Base-by-base conservation (phyloP, 2,329 filamentous ascomycete genomes). In the Exophiala bonariae region DNA sequence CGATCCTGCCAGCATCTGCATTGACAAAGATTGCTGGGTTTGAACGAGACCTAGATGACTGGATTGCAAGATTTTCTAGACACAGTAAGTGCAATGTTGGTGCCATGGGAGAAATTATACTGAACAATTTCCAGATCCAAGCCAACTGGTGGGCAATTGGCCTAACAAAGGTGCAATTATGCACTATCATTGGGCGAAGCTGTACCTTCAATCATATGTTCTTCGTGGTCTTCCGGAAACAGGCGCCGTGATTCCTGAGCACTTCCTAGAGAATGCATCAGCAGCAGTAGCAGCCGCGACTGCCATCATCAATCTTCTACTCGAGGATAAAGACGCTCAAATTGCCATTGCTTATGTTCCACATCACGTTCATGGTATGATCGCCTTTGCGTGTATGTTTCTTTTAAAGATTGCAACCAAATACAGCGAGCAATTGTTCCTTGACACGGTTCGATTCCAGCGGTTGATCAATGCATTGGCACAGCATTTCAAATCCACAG, bases 161-260 rank as follows among this genome's bases (percentile, higher is more conserved):
- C 75, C 75, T 16, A 69, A 71, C 43, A 76, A 76, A 59, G 74
- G 72, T 18, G 73, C 76, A 5, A 65, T 66, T 20, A 63, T 78
- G 49, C 73, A 78, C 55, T 76, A 75, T 50, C 66, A 77, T 57
- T 78, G 77, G 55, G 76, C 73, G 37, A 69, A 74, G 38, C 61
- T 79, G 14, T 73, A 77, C 37, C 61, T 78, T 7, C 72, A 75
- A 35, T 76, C 76, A 3, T 70, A 76, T 19, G 74, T 73, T 22
- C 59, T 78, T 18, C 69, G 74, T 22, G 72, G 73, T 7, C 70
- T 75, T 42, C 57, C 64, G 3, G 72, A 75, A 52, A 67, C 72
- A 11, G 68, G 69, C 39, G 58, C 51, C 13, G 50, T 54, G 4
- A 66, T 68, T 18, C 65, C 64, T 3, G 55, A 63, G 9, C 60